Evolutionary conservation across 2,329 filamentous ascomycete species (phyloP), one percentile per base, ranked within the genome.

Genomic region (Pyrenophora seminiperda): DNA sequence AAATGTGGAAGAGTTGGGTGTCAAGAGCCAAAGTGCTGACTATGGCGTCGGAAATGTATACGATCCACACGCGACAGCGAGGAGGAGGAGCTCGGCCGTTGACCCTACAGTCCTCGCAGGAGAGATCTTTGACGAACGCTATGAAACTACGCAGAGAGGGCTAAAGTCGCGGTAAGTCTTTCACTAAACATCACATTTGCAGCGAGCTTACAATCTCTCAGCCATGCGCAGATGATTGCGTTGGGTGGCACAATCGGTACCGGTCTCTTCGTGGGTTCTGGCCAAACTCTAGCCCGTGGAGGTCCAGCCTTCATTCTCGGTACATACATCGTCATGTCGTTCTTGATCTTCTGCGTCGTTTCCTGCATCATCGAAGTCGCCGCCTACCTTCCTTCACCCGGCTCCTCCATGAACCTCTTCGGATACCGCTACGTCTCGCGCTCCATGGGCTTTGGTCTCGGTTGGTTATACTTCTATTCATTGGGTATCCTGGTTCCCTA

Each of bases 191-290:
- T 6, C 7, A 30, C 9, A 13, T 14, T 34, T 19, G 20, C 66
- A 42, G 70, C 77, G n/a, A 76, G 77, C 20, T 70, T 73, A 10
- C 76, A 76, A 30, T 10, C 69, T 13, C 77, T 10, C 65, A 82
- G 36, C 68, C 76, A 52, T 75, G 76, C 58, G 76, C 79, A 84
- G 68, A 83, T 84, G 81, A 84, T 84, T 67, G 79, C 81, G 51
- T 81, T 83, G n/a, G 81, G 81, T 56, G 81, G 81, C 44, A 81
- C 81, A 13, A 83, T 84, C 49, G 81, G 81, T 59, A 82, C 81
- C 53, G 81, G 81, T 70, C 81, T 84, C 70, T 84, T 83, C 65
- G 81, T 84, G 55, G 81, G 81, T 50, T 81, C 79, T 18, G 81
- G 81, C 54, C 68, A 74, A 54, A 81, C 81, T 17, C 71, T 83